These are phyloP conservation scores for Aspergillus jensenii DNA, from an alignment of 2,329 filamentous ascomycete genomes.

Conservation along the genomic window DNA sequence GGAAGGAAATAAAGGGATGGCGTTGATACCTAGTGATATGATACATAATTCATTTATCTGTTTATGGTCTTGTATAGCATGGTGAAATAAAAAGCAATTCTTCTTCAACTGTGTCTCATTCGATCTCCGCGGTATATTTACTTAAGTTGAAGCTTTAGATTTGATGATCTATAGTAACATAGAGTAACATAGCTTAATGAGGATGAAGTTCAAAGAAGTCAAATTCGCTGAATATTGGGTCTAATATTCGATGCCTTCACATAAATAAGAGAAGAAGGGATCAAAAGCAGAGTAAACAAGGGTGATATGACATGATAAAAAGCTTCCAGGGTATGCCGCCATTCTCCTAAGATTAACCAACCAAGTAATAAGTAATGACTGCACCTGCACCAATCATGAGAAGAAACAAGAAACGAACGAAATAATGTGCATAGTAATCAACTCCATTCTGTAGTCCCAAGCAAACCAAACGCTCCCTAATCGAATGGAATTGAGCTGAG, in stretches of 20 bases:
- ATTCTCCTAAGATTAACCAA: slow-evolving; percentile 15
- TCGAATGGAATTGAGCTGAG: background rate
- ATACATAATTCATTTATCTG: background rate
- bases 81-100: slow-evolving; percentile 18
- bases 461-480: background rate
- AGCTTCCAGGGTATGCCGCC: slow-evolving; percentile 21
- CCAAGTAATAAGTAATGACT: background rate
- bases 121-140: background rate
- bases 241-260: background rate
- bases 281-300: background rate
- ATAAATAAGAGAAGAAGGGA: background rate
- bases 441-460: background rate
- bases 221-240: background rate
- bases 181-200: background rate
- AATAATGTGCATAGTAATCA: background rate
- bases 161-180: no score
- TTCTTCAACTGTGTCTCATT: background rate
- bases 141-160: slow-evolving; percentile 3
- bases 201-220: background rate
- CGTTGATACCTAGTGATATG: background rate
- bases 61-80: slow-evolving; percentile 7
- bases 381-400: slow-evolving; percentile 1
- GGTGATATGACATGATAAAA: background rate
- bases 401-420: background rate
- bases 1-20: slow-evolving; percentile 26